Evolutionary conservation across 768 basidiomycete genomes (phyloP), one percentile per base, ranked within the genome.

Genomic region (Agaricus sinodeliciosus): DNA sequence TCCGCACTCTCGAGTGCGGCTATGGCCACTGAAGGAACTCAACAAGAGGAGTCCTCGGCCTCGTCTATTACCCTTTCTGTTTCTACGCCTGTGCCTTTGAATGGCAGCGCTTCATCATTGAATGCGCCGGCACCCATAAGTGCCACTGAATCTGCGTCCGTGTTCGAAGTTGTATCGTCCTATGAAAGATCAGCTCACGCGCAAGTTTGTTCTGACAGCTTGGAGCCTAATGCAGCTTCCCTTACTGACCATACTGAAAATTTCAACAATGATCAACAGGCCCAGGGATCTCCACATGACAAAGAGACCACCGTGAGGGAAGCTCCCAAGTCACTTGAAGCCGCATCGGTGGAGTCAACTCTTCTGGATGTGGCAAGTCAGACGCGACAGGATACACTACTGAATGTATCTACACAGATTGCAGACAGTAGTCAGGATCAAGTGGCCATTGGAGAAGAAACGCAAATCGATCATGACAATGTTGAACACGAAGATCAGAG

Each of bases 321-420:
- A n/a, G n/a, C n/a, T 35, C 40, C 63, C 22, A 70, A 69, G 46
- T 71, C 73, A 3, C 61, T 78, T 45, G 70, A 74, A 62, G 64
- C 73, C 15, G 63, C 76, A 50, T 80, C 80, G 15, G 67, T 69
- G 27, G 73, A 81, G 5, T 72, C 81, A 37, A 84, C 82, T 27
- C 63, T 84, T 37, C 65, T 77, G 46, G 52, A 48, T 44, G 72
- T 79, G 58, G 64, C 77, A 54, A 73, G 74, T 22, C 45, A 19
- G 44, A 65, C 60, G 28, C 67, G 67, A 49, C 61, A 59, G 52
- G 59, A 41, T 18, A 51, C 27, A n/a, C 59, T 22, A 46, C 28
- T 26, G 26, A 26, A 41, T 18, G 16, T 34, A 15, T 31, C 36
- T 18, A 47, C 35, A 15, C 43, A 36, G 22, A 18, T 35, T 35